Base-by-base conservation (phyloP, 2,329 filamentous ascomycete genomes). In the Penicillium sp. region DNA sequence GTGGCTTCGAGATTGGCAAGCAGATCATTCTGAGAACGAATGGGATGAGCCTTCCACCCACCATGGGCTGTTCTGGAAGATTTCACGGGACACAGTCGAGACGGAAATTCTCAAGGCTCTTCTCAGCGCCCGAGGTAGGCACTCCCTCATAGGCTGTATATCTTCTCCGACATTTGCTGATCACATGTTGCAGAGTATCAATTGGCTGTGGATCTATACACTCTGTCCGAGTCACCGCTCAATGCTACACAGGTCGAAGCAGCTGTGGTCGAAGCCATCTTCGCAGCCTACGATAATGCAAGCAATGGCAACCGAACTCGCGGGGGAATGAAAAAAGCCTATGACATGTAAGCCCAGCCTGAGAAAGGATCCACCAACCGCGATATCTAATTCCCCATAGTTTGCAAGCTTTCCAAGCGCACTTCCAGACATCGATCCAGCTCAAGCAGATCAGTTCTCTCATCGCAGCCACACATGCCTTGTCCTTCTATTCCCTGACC, bases 401-500 rank as follows among this genome's bases (percentile, higher is more conserved):
- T 47, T 64, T 82, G 53, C 73, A 77, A 69, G 69, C 77, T 25
- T 82, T 82, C 61, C 68, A 72, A 42, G 67, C 75, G 20, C 71
- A 76, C 55, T 81, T 81, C 60, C 71, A 77, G 3, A 64, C 74
- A 4, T 80, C 80, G 8, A 58, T 62, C 15, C 63, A 69, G 12
- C 71, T 82, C 50, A 72, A 73, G 38, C 78, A 84, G 54, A 80
- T 81, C 28, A 75, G 79, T 20, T 81, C 85, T 31, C 76, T 89
- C 31, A 80, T 88, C 41, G 76, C 82, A 50, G 86, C 86, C 15
- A 88, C 86, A 1, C 86, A 89, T 68, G 79, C 85, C 17, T 74
- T 89, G 61, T 89, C 86, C 0, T 88, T 86, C 67, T 89, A 89
- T 69, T 86, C 85, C 1, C 75, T 89, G 7, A 87, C 82, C 0